These are phyloP conservation scores for Boletus huronensis DNA, from an alignment of 768 basidiomycete species.

Conservation along the genomic window DNA sequence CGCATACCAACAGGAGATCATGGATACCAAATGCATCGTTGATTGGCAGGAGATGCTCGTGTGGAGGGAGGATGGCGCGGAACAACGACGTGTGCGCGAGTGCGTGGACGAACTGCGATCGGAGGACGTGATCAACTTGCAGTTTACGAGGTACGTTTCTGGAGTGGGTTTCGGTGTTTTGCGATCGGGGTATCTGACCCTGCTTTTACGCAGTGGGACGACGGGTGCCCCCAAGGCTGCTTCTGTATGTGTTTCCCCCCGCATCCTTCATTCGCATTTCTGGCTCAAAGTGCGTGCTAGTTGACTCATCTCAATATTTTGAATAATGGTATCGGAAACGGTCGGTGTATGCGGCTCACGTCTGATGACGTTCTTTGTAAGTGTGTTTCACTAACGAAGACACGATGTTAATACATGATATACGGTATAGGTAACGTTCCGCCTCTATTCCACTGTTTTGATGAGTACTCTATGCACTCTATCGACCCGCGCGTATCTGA, in stretches of 20 bases:
- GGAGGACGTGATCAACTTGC: slow-evolving; percentile 77
- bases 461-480: slow-evolving; percentile 49
- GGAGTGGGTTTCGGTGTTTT: neutral
- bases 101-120: slow-evolving; percentile 41
- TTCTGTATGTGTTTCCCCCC: slow-evolving; percentile 46
- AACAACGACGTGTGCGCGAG: slow-evolving; percentile 43
- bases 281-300: slow-evolving; percentile 31
- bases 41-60: slow-evolving; percentile 73
- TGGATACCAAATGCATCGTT: slow-evolving; percentile 47
- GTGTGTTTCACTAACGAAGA: slow-evolving; percentile 16
- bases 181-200: neutral
- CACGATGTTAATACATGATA: slow-evolving; percentile 1
- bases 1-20: slow-evolving; percentile 38
- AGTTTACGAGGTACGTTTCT: slow-evolving; percentile 70
- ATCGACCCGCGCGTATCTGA: slow-evolving; percentile 8
- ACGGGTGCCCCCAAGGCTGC: slow-evolving; percentile 82
- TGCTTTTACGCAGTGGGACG: slow-evolving; percentile 53
- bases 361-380: slow-evolving; percentile 65
- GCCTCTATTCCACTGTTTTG: slow-evolving; percentile 86
- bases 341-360: slow-evolving; percentile 65
- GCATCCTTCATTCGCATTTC: neutral
- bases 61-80: slow-evolving; percentile 56
- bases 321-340: slow-evolving; percentile 73
- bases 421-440: slow-evolving; percentile 65
- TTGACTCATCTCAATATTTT: slow-evolving; percentile 76